Evolutionary conservation across 1,284 basidiomycete species (phyloP).

Genomic region (Pascua sp.): DNA sequence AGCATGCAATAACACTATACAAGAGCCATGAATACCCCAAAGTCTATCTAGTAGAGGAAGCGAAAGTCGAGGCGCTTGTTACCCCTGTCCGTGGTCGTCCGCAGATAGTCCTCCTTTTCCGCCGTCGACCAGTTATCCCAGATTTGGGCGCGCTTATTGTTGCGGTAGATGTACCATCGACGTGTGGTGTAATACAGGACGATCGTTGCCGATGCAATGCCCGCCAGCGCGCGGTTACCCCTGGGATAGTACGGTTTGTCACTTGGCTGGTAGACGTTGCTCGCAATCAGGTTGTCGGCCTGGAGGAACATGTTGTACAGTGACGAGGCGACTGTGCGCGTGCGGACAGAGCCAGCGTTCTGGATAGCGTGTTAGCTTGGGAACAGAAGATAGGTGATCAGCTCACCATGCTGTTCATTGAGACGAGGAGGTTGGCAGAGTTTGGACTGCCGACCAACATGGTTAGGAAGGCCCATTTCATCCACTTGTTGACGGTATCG

Average conservation of each 20-base stretch:
- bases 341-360: constrained; percentile 40
- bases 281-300: constrained; percentile 27
- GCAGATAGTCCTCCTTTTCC: constrained; percentile 30
- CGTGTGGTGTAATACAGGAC: constrained; percentile 24
- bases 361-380: too few species aligned
- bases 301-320: constrained; percentile 45
- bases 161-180: constrained; percentile 26
- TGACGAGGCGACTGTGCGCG: constrained; percentile 35
- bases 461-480: constrained; percentile 18
- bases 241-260: constrained; percentile 36
- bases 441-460: constrained; percentile 19
- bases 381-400: too few species aligned
- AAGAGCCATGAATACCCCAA: too few species aligned
- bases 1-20: too few species aligned
- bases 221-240: constrained; percentile 34
- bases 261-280: constrained; percentile 36
- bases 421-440: constrained; percentile 21
- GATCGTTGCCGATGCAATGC: constrained; percentile 24
- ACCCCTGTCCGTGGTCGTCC: constrained; percentile 29
- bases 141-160: constrained; percentile 23
- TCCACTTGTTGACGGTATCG: constrained; percentile 23
- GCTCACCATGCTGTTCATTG: constrained; percentile 20
- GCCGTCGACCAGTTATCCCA: constrained; percentile 33
- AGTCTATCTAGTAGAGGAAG: constrained; percentile 9
- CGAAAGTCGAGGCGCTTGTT: constrained; percentile 29